Evolutionary conservation across 2,329 filamentous ascomycete species (phyloP).

Genomic region (Calonectria henricotiae): DNA sequence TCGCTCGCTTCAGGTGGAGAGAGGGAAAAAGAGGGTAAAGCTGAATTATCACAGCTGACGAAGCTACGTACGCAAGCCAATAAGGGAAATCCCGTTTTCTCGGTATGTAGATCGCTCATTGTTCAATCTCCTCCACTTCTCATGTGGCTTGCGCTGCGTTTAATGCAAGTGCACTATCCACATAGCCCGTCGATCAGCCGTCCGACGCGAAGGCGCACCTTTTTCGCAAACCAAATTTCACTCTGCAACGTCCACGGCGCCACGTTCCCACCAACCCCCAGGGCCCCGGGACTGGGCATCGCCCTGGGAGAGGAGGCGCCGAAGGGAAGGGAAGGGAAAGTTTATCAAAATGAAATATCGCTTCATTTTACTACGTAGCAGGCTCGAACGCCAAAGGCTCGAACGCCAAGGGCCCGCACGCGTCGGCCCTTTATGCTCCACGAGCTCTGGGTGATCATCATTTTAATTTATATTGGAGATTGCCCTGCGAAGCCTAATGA

Average conservation of each 20-base stretch:
- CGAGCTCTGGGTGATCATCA: slow-evolving; percentile 23
- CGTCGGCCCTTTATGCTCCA: slow-evolving; percentile 24
- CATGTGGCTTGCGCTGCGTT: neutral
- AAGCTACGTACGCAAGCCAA: neutral
- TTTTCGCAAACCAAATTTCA: slow-evolving; percentile 21
- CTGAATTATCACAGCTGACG: neutral
- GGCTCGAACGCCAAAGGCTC: slow-evolving; percentile 1
- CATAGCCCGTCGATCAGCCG: slow-evolving; percentile 26
- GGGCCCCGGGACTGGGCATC: neutral
- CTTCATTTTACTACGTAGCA: slow-evolving; percentile 18
- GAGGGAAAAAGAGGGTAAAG: no score
- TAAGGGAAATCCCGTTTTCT: neutral
- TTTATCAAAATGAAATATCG: slow-evolving; percentile 19
- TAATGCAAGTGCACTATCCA: slow-evolving; percentile 20
- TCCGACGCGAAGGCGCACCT: slow-evolving; percentile 15
- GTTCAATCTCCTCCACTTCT: slow-evolving; percentile 13
- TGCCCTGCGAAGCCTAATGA: slow-evolving; percentile 17
- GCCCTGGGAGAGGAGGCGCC: neutral
- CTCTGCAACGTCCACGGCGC: slow-evolving; percentile 12
- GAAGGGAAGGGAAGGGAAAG: neutral
- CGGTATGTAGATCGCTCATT: neutral
- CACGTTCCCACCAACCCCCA: neutral
- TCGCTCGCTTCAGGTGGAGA: slow-evolving; percentile 2
- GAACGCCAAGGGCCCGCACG: slow-evolving; percentile 5
- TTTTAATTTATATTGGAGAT: slow-evolving; percentile 31